Base-by-base conservation (phyloP, 331 rosid genomes). In the Acacia pycnantha region DNA sequence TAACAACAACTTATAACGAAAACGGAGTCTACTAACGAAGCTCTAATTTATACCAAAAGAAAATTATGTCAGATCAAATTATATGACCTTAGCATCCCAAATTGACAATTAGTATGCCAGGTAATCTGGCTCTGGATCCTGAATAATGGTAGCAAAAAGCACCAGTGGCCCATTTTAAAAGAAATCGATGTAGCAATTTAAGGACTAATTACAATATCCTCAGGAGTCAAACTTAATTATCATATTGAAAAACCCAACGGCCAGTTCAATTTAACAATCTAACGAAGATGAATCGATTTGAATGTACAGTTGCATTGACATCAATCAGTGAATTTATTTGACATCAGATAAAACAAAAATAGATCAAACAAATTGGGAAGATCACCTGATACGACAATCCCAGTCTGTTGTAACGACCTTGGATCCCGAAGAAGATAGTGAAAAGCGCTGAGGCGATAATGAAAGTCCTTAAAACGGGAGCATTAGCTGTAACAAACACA, bases 361-460 rank as follows among this genome's bases (percentile, higher is more conserved):
- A 53, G 18, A 62, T 66, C 21, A n/a, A 62, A 69, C 13, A 84
- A 80, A 72, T 54, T 40, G 11, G 33, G 58, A 73, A 19, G 62
- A 56, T 76, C 46, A 96, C 99, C 97, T 90, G 90, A 89, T 96
- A 96, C 15, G 99, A 96, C 79, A 96, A 85, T 9, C 95, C 99
- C 43, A 94, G 94, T 83, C 82, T 81, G 83, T 70, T 86, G 29
- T 90, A 89, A 85, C 97, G 98, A 48, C 98, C 97, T 69, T 83
- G 93, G 94, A 96, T 92, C 93, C 98, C 99, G 54, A 92, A 90
- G 90, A 96, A 91, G 82, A 91, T 58, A 79, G 98, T 88, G 88
- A 91, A 96, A 73, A 96, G 89, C 43, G 90, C 95, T 29, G 97
- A 86, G 11, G 92, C 87, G 64, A 91, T 37, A 77, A 96, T 81